Evolutionary conservation across 2,329 filamentous ascomycete genomes (phyloP).

Genomic region (Trichoderma sp.): DNA sequence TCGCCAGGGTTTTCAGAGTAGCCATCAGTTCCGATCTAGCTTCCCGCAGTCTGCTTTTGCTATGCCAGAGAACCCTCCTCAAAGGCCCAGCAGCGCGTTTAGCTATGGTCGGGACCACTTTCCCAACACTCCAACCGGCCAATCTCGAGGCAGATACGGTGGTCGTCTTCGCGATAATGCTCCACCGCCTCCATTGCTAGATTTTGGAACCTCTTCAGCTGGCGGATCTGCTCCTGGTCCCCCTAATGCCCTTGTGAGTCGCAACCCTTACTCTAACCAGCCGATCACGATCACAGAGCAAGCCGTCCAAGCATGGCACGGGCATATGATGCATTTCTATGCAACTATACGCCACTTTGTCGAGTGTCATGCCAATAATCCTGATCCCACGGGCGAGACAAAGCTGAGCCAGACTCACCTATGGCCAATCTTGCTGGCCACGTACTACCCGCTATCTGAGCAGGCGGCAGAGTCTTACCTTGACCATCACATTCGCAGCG

Average conservation of each 20-base stretch:
- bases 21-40: slow-evolving; percentile 38
- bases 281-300: slow-evolving; percentile 45
- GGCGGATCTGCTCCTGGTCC: slow-evolving; percentile 12
- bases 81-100: slow-evolving; percentile 33
- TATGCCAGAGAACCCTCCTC: slow-evolving; percentile 33
- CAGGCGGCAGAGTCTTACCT: slow-evolving; percentile 48
- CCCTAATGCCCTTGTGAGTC: slow-evolving; percentile 30
- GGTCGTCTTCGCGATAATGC: slow-evolving; percentile 38
- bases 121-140: slow-evolving; percentile 39
- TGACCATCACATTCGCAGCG: slow-evolving; percentile 46
- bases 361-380: slow-evolving; percentile 41
- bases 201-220: slow-evolving; percentile 29
- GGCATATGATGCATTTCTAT: slow-evolving; percentile 45
- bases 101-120: slow-evolving; percentile 36
- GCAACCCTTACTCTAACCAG: slow-evolving; percentile 34
- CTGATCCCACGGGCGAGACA: slow-evolving; percentile 37
- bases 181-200: slow-evolving; percentile 24
- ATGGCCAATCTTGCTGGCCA: slow-evolving; percentile 45
- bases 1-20: slow-evolving; percentile 27
- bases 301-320: slow-evolving; percentile 42
- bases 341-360: slow-evolving; percentile 44
- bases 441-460: slow-evolving; percentile 45
- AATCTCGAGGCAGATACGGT: slow-evolving; percentile 37
- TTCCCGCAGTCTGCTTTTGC: slow-evolving; percentile 39
- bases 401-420: slow-evolving; percentile 40